A percentile compares a stretch with the other conserved stretches of the same genome.
Evolutionary conservation across 78 protist species (phyloP).

Genomic region (Tieghemostelium lacteum): DNA sequence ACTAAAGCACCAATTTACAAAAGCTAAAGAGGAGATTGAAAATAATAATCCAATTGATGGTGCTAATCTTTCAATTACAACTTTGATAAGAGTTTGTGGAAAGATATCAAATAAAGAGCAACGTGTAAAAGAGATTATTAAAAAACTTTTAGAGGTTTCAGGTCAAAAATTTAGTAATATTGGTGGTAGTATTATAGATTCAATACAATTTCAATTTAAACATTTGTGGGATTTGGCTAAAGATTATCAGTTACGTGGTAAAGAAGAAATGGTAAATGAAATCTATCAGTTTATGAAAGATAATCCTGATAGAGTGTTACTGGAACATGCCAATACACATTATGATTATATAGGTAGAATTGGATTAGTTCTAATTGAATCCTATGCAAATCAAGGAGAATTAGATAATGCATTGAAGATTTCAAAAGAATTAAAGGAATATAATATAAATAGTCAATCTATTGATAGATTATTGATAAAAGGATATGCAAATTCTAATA

Average conservation of each 20-base stretch:
- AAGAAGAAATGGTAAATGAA: conserved; percentile 12
- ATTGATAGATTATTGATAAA: neutral
- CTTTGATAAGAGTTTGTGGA: conserved; percentile 61
- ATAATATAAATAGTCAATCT: neutral
- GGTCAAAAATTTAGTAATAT: neutral
- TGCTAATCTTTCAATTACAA: conserved; percentile 36
- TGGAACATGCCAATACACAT: neutral
- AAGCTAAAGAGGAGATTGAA: neutral
- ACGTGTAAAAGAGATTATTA: conserved; percentile 1
- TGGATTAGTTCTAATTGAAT: conserved; percentile 9
- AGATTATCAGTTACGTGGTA: conserved; percentile 12
- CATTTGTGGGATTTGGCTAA: neutral
- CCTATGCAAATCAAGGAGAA: conserved; percentile 6
- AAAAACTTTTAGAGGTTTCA: conserved; percentile 4
- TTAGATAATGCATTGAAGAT: neutral
- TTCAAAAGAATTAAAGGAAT: neutral
- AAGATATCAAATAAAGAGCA: neutral
- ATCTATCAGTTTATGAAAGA: conserved; percentile 16
- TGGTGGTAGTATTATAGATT: neutral
- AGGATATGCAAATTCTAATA: conserved; percentile 26
- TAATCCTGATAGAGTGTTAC: conserved; percentile 3
- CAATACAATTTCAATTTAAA: no score
- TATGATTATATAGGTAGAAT: neutral
- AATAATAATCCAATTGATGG: conserved; percentile 32
- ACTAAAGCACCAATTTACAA: conserved; percentile 1